Evolutionary conservation across 2,329 filamentous ascomycete species (phyloP), one percentile per base, ranked within the genome.

Genomic region (Penicillium sp.): DNA sequence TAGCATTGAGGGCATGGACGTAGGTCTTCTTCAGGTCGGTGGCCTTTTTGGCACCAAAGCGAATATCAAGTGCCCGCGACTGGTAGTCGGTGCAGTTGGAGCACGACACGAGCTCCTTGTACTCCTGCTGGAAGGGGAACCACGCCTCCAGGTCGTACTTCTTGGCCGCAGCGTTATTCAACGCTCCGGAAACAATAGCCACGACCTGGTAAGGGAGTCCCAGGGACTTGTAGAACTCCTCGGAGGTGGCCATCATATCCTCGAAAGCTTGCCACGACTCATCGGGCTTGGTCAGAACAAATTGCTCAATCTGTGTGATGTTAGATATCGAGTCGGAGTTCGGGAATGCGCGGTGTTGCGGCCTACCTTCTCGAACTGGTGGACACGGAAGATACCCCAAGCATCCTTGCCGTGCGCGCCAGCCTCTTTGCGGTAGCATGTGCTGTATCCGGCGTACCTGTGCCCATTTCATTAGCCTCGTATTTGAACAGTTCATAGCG

Each of bases 11-110:
- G 36, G 89, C 90, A 74, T 99, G 94, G 33, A 95, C 92, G 69
- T 96, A 99, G 61, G 90, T 87, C 83, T 97, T 99, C 73, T 87
- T 87, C 52, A 82, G 80, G 60, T 92, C 90, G 25, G 86, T 92
- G 73, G 89, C 86, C 69, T 87, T 89, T 81, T 96, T 97, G 55
- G 85, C 81, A 43, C 94, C 92, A 65, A 87, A 96, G 53, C 94
- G 84, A 63, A 99, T 95, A 73, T 97, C 92, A 11, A 99, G 81
- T 62, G 91, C 92, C 50, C 94, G 84, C 22, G 90, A 91, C 79
- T 99, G 94, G 79, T 97, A 97, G 71, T 97, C 92, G 40, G 90
- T 95, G 79, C 94, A 99, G 77, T 99, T 99, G 55, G 90, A 95
- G 81, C 92, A 96, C 18, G 90, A 95, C 45, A 97, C 94, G 25